Conservation (phyloP, 768 basidiomycete species). For the Daedaleopsis nitida region DNA sequence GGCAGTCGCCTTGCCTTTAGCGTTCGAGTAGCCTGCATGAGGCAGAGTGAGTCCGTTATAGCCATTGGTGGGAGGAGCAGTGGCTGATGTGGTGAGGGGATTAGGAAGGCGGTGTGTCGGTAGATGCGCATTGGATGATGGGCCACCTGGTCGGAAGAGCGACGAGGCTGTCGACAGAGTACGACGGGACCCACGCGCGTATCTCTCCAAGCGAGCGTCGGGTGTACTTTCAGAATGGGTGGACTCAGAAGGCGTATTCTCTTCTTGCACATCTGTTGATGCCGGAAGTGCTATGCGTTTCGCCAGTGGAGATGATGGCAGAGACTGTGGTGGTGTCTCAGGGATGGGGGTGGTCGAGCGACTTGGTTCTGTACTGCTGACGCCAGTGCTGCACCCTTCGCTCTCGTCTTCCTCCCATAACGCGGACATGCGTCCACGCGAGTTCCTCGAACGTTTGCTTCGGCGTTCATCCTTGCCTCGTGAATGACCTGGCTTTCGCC, state of each 20-base stretch:
- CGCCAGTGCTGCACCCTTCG: conserved; percentile 26
- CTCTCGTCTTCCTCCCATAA: conserved; percentile 43
- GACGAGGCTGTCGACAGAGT: conserved; percentile 17
- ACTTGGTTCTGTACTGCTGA: conserved; percentile 27
- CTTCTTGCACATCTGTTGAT: conserved; percentile 3
- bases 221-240: conserved; percentile 23
- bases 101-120: conserved; percentile 34
- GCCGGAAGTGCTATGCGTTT: conserved; percentile 6
- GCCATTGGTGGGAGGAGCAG: conserved; percentile 24
- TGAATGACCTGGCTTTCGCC: conserved; percentile 9
- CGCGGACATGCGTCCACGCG: conserved; percentile 37
- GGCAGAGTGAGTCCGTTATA: conserved; percentile 49
- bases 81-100: conserved; percentile 28
- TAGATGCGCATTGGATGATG: conserved; percentile 19
- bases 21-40: conserved; percentile 43
- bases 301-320: conserved; percentile 14
- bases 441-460: conserved; percentile 24
- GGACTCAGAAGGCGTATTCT: conserved; percentile 16
- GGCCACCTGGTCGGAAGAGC: conserved; percentile 16
- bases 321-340: conserved; percentile 17
- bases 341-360: conserved; percentile 25
- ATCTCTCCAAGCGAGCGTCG: conserved; percentile 26
- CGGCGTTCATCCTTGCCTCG: conserved; percentile 22
- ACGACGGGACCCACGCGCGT: conserved; percentile 23
- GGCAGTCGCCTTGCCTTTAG: conserved; percentile 36